These are phyloP conservation scores for Pseudocercospora musae DNA, from an alignment of 2,329 filamentous ascomycete genomes.

Conservation along the genomic window DNA sequence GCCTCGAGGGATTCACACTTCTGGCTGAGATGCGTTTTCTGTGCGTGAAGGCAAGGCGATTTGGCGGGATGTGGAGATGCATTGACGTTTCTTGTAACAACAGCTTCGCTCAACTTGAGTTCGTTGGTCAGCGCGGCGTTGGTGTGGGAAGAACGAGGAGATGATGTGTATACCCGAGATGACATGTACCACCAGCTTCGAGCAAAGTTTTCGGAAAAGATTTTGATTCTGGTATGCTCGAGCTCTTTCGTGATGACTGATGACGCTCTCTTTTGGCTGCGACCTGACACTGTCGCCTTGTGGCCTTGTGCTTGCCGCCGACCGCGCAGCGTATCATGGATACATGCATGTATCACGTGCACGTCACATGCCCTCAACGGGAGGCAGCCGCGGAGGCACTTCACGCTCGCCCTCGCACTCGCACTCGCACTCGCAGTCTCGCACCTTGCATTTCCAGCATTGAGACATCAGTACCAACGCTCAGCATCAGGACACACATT, in stretches of 20 bases:
- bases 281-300: neutral
- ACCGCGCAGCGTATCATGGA: neutral
- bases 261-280: no score
- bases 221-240: neutral
- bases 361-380: neutral
- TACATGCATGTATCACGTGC: no score
- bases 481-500: neutral
- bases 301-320: neutral
- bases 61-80: neutral
- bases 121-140: conserved; percentile 5
- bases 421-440: conserved; percentile 2
- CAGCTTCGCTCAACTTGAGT: neutral
- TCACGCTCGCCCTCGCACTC: neutral
- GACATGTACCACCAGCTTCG: neutral
- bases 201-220: neutral
- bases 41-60: neutral
- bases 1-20: conserved; percentile 22
- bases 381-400: neutral
- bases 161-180: conserved; percentile 4
- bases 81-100: conserved; percentile 1
- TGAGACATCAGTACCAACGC: neutral
- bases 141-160: neutral
- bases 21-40: conserved; percentile 16
- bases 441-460: neutral
- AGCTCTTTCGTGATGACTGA: neutral